Evolutionary conservation across 768 basidiomycete genomes (phyloP).

Genomic region (Auricularia sp.): DNA sequence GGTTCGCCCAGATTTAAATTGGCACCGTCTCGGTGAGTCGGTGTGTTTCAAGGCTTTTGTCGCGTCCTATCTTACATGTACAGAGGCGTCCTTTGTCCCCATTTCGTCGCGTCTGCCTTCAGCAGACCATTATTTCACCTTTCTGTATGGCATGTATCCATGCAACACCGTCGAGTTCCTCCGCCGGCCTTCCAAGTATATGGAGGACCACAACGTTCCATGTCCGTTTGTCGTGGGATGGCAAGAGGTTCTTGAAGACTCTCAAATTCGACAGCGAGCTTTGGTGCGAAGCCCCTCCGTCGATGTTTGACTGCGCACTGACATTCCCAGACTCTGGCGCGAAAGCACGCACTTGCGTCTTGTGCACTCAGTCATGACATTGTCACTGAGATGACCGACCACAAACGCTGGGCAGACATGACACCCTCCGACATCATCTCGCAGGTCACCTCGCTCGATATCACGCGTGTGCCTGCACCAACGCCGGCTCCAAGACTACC

Average conservation of each 20-base stretch:
- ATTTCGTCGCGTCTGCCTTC: slow-evolving; percentile 46
- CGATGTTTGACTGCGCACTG: not conserved
- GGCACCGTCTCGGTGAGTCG: slow-evolving; percentile 42
- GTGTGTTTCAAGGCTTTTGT: not conserved
- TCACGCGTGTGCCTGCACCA: slow-evolving; percentile 21
- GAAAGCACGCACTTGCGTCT: slow-evolving; percentile 65
- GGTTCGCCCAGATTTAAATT: slow-evolving; percentile 47
- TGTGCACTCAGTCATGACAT: slow-evolving; percentile 57
- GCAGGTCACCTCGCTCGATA: slow-evolving; percentile 60
- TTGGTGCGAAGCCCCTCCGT: slow-evolving; percentile 37
- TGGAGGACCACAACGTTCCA: slow-evolving; percentile 38
- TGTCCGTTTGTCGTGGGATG: slow-evolving; percentile 62
- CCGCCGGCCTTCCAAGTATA: slow-evolving; percentile 53
- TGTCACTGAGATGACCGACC: slow-evolving; percentile 48
- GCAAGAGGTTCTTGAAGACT: slow-evolving; percentile 58
- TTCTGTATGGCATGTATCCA: slow-evolving; percentile 84
- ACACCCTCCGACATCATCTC: slow-evolving; percentile 51
- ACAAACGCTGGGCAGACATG: slow-evolving; percentile 58
- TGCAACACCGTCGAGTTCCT: slow-evolving; percentile 79
- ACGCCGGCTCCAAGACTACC: not conserved
- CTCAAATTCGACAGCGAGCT: slow-evolving; percentile 58
- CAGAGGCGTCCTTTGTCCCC: slow-evolving; percentile 45
- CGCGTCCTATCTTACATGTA: not conserved
- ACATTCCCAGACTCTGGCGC: slow-evolving; percentile 46
- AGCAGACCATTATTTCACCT: slow-evolving; percentile 58